These are phyloP conservation scores for Paramyrothecium sp. DNA, from an alignment of 2,329 filamentous ascomycete genomes.

Conservation along the genomic window DNA sequence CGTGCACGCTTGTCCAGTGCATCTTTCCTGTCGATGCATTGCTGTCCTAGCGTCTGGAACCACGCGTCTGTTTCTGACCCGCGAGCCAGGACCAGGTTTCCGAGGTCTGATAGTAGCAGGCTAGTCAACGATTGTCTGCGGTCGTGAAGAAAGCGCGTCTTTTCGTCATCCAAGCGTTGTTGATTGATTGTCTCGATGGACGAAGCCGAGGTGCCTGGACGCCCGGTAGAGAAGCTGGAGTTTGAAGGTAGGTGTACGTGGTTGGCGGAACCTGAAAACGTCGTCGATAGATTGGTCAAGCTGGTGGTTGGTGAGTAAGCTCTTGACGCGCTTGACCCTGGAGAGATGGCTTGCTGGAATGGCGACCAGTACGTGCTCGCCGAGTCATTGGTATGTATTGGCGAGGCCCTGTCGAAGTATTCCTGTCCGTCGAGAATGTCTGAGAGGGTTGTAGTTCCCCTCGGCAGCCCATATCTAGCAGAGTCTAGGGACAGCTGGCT, in stretches of 20 bases:
- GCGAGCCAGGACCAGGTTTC: slow-evolving; percentile 78
- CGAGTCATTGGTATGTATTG: slow-evolving; percentile 71
- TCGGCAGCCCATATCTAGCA: slow-evolving; percentile 59
- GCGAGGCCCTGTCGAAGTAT: slow-evolving; percentile 67
- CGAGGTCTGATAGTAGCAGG: slow-evolving; percentile 84
- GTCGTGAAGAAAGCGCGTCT: slow-evolving; percentile 73
- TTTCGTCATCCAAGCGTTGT: slow-evolving; percentile 63
- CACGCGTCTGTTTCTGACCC: slow-evolving; percentile 93
- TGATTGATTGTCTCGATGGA: slow-evolving; percentile 67
- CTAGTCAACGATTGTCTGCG: slow-evolving; percentile 79
- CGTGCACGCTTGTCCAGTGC: slow-evolving; percentile 48
- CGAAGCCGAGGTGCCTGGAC: slow-evolving; percentile 65
- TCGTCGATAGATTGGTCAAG: slow-evolving; percentile 54
- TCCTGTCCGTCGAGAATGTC: slow-evolving; percentile 70
- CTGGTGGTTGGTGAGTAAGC: slow-evolving; percentile 63
- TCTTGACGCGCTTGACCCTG: slow-evolving; percentile 57
- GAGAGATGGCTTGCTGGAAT: slow-evolving; percentile 68
- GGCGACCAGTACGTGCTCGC: slow-evolving; percentile 87
- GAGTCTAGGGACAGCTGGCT: slow-evolving; percentile 73
- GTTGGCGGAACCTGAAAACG: slow-evolving; percentile 42
- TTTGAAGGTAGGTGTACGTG: slow-evolving; percentile 42
- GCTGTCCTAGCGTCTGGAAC: slow-evolving; percentile 69
- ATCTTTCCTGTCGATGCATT: slow-evolving; percentile 63
- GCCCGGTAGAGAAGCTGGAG: slow-evolving; percentile 46
- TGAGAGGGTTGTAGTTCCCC: slow-evolving; percentile 55